Base-by-base conservation (phyloP, 768 basidiomycete species). In the Collybiopsis luxurians region DNA sequence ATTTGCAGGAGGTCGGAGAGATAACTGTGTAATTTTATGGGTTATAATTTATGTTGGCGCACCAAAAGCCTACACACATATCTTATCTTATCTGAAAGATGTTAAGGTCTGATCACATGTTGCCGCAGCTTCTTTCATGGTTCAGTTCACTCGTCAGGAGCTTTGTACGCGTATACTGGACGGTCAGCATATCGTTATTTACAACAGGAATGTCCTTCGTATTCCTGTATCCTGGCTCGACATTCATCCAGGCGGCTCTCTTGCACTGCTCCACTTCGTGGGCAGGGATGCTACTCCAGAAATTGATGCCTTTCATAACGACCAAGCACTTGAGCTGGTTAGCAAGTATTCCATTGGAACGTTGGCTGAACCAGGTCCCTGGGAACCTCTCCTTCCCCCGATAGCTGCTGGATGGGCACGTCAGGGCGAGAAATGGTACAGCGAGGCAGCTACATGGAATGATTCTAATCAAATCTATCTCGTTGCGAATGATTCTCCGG, bases 271-370 rank as follows among this genome's bases (percentile, higher is more conserved):
- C 24, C 97, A 99, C 73, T 98, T 95, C 64, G 86, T 98, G 40
- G 97, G 96, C 2, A 82, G 96, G 55, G 95, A 99, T 67, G 95
- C 96, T 0, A 83, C 92, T 0, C 90, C 96, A 74, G 97, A 99
- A 70, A 90, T 98, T 31, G 83, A 92, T 60, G 96, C 94, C 21
- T 98, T 90, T 73, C 97, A 99, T 68, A 76, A 78, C 6, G 79
- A 83, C 36, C 70, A 79, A 45, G 84, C 79, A 48, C 74, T 85
- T 53, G 70, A 73, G 10, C 75, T 81, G 56, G 78, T 95, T 60
- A 69, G 76, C 19, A 77, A 76, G 12, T 96, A 86, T 66, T 79
- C 82, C 52, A 75, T 95, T 23, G 95, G 89, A 24, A 77, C 75
- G 23, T 85, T 96, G 26, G 77, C 85, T 55, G 77, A 78, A n/a